A percentile compares a stretch with the other conserved stretches of the same genome.
Evolutionary conservation across 2,329 filamentous ascomycete species (phyloP).

Genomic region (Fusarium burgessii): DNA sequence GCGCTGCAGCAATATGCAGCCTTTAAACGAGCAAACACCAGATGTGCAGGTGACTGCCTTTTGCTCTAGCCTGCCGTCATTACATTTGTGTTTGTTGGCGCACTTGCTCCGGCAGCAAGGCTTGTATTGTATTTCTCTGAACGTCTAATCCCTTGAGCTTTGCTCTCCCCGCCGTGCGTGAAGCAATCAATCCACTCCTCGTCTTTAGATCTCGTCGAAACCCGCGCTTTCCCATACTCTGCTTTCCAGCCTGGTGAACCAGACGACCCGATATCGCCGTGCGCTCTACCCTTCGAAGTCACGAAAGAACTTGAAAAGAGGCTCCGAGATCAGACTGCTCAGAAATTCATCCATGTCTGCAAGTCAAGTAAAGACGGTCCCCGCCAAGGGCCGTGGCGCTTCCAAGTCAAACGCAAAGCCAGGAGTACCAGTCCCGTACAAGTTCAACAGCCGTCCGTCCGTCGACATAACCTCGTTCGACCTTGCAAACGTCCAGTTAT

Average conservation of each 20-base stretch:
- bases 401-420: background rate
- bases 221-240: background rate
- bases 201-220: background rate
- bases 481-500: background rate
- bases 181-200: background rate
- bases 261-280: background rate
- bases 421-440: background rate
- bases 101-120: background rate
- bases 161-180: background rate
- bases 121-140: background rate
- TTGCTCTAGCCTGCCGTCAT: background rate
- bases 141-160: no score
- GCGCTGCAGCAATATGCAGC: background rate
- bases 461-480: background rate
- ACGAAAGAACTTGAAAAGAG: background rate
- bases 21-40: background rate
- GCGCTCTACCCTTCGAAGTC: background rate
- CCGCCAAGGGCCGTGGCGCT: background rate
- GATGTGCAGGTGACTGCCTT: background rate
- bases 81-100: background rate
- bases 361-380: no score
- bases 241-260: background rate
- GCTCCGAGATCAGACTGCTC: no score
- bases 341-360: background rate
- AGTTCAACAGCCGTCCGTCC: background rate